Evolutionary conservation across 2,329 filamentous ascomycete species (phyloP).

Genomic region (Trematosphaeria pertusa): DNA sequence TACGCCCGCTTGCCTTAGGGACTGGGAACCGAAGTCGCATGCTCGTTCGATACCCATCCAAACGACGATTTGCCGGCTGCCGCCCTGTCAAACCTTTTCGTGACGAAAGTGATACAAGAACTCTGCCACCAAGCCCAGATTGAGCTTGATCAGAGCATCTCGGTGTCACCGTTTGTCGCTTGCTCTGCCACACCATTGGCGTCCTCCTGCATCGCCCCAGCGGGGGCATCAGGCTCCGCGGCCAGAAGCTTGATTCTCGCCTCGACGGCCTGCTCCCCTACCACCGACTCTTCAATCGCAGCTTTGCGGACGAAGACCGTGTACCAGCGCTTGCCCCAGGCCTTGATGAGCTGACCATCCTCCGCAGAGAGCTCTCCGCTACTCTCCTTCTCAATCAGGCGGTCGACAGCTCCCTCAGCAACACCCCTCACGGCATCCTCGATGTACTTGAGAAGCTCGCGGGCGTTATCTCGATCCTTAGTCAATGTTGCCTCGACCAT

Average conservation of each 20-base stretch:
- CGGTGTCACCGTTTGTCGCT: constrained; percentile 15
- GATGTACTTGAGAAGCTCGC: constrained; percentile 79
- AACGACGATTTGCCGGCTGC: too few species aligned
- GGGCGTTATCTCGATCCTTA: constrained; percentile 76
- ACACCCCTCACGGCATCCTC: constrained; percentile 79
- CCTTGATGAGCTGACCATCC: constrained; percentile 68
- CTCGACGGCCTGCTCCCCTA: constrained; percentile 62
- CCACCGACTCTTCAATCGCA: constrained; percentile 82
- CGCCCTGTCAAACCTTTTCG: too few species aligned
- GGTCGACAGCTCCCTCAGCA: constrained; percentile 75
- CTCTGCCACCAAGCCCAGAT: too few species aligned
- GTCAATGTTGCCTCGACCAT: constrained; percentile 71
- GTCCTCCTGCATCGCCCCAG: constrained; percentile 26
- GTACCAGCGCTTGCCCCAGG: constrained; percentile 87
- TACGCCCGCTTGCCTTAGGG: too few species aligned
- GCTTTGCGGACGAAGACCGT: constrained; percentile 82
- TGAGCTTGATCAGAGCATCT: neutral
- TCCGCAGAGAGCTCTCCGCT: constrained; percentile 48
- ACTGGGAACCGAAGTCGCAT: too few species aligned
- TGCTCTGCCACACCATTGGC: constrained; percentile 24
- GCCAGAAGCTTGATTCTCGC: constrained; percentile 50
- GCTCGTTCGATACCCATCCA: too few species aligned
- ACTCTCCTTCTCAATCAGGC: constrained; percentile 74
- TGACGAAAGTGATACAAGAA: too few species aligned
- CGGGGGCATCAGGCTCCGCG: constrained; percentile 30